Evolutionary conservation across 2,329 filamentous ascomycete species (phyloP), one percentile per base, ranked within the genome.

Genomic region (Eutypella sp.): DNA sequence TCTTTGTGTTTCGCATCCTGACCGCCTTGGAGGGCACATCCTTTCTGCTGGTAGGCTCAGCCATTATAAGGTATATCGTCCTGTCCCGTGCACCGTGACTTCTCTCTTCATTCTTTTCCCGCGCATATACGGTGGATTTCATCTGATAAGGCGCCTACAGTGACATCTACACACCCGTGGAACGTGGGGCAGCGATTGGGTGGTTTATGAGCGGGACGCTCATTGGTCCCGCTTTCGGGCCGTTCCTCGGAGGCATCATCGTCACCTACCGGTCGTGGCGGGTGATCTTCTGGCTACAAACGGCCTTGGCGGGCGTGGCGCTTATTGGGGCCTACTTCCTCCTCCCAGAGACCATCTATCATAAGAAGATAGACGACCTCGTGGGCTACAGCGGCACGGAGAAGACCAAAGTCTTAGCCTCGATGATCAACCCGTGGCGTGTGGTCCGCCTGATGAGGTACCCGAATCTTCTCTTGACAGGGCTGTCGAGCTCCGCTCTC

Each of bases 201-300:
- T 90, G 83, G 82, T 89, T 89, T 56, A 63, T 89, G 33, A 80
- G 76, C 0, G 85, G 85, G 0, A 87, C 83, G 0, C 69, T 90
- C 0, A 79, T 89, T 39, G 87, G 86, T 0, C 86, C 87, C 6
- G 82, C 81, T 1, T 72, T 86, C 57, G 85, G 86, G 0, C 79
- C 81, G 1, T 86, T 89, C 56, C 70, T 90, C 9, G 81, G 87
- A 45, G 87, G 86, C 20, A 81, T 89, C 38, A 87, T 92, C 42
- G 84, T 90, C 15, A 90, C 85, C 0, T 89, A 81, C 63, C 73
- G 75, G 6, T 78, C 74, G 2, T 92, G 87, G 87, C 75, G 85
- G 16, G 78, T 79, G 36, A 88, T 90, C 44, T 90, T 89, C 67
- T 90, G 85, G 82, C 70, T 91, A 0, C 86, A 90, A 59, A 81